Conservation (phyloP, 2,329 filamentous ascomycete genomes). For the Diaporthe sp. region DNA sequence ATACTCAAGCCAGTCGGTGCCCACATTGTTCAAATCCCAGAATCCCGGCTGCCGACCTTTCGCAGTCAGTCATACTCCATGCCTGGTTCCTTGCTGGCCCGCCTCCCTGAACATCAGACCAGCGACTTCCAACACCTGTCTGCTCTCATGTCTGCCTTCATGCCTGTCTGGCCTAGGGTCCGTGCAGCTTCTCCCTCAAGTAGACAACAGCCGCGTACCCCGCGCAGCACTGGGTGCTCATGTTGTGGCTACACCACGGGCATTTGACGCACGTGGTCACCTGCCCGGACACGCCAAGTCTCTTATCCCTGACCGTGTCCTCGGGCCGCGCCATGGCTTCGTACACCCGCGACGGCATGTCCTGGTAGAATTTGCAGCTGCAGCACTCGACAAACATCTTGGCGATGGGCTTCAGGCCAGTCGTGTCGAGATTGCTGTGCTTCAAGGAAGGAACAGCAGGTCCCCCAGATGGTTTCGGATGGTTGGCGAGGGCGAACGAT, state of each 20-base stretch:
- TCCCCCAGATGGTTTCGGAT: slow-evolving; percentile 18
- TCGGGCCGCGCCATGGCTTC: slow-evolving; percentile 75
- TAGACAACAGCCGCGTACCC: slow-evolving; percentile 78
- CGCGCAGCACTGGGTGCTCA: slow-evolving; percentile 78
- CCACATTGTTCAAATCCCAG: neutral
- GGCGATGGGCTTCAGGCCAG: slow-evolving; percentile 59
- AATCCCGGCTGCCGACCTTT: neutral
- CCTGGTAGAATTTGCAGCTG: slow-evolving; percentile 74
- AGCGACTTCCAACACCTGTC: neutral
- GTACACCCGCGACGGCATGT: slow-evolving; percentile 75
- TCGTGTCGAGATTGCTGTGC: slow-evolving; percentile 41
- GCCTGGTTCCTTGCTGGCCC: neutral
- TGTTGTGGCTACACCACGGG: slow-evolving; percentile 80
- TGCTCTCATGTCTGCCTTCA: slow-evolving; percentile 33
- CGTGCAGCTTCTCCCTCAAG: slow-evolving; percentile 73
- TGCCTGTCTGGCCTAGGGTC: slow-evolving; percentile 11
- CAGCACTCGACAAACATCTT: slow-evolving; percentile 78
- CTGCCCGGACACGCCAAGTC: slow-evolving; percentile 67
- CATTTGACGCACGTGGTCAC: slow-evolving; percentile 76
- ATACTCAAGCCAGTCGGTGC: neutral
- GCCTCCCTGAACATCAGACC: neutral
- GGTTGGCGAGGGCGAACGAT: slow-evolving; percentile 34
- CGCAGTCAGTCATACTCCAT: neutral
- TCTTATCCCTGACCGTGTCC: slow-evolving; percentile 65
- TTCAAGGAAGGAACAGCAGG: slow-evolving; percentile 17